Base-by-base conservation (phyloP, 768 basidiomycete genomes). In the Grammothele lineata region DNA sequence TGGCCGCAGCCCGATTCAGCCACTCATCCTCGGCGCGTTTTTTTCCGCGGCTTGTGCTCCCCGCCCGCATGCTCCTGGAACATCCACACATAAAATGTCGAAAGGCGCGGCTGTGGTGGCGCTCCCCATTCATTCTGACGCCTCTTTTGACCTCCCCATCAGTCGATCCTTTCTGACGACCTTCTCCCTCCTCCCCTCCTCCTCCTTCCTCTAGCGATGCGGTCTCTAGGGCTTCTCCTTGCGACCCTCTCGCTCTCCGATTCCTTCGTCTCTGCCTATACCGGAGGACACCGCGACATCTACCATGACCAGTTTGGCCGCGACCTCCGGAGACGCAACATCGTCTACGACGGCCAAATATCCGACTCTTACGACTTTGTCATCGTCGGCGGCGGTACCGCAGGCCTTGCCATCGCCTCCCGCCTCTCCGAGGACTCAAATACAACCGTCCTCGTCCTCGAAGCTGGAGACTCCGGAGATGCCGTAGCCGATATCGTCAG, bases 361-460 rank as follows among this genome's bases (percentile, higher is more conserved):
- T 65, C 69, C 6, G 48, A 54, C 35, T 57, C 72, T 0, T 83
- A 77, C 57, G 81, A 82, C 66, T 81, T 76, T 58, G 70, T 83
- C 46, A 69, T 75, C 53, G 68, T 65, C 15, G 74, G 75, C 40
- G 75, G 76, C 39, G 75, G 75, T 22, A 65, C 73, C 23, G 71
- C 70, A 15, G 76, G 76, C 14, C 64, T 75, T 37, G 72, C 70
- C 15, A 58, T 76, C n/a, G 75, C 74, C 4, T 60, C 65, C 22
- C 66, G 76, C 35, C 60, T 78, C 21, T 70, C 70, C 1, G 75
- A 76, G 50, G 72, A 76, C 55, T 38, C 62, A 2, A 69, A 70
- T 51, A 66, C 60, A 36, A 69, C 70, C 15, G 75, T 76, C 17
- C 64, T 74, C 38, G 70, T 74, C 25, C 64, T 68, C 37, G 67